These are phyloP conservation scores for Taphrina populina DNA, from an alignment of 1,139 yeast genomes.

Conservation along the genomic window DNA sequence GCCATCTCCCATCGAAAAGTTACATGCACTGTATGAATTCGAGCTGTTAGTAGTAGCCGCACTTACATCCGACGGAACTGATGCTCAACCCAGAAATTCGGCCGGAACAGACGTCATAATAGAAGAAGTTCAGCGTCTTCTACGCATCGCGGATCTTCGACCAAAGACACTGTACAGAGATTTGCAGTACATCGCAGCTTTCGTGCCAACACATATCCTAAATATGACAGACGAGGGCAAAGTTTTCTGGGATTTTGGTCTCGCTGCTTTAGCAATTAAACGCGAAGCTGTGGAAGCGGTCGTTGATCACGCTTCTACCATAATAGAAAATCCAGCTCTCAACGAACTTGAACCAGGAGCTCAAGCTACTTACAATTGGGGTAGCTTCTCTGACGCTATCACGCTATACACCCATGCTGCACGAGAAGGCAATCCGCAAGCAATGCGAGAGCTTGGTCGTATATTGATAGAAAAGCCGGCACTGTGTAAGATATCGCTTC, in stretches of 20 bases:
- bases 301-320: background rate
- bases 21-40: constrained; percentile 26
- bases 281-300: constrained; percentile 15
- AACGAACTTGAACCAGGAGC: background rate
- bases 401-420: constrained; percentile 14
- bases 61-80: background rate
- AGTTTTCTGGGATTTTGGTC: constrained; percentile 31
- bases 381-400: constrained; percentile 2
- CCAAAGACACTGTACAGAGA: constrained; percentile 31
- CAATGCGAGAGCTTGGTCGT: constrained; percentile 24
- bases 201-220: constrained; percentile 22
- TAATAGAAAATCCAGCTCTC: background rate
- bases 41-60: constrained; percentile 14
- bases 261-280: constrained; percentile 20
- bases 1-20: constrained; percentile 21
- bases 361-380: background rate
- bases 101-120: constrained; percentile 24
- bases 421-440: constrained; percentile 12
- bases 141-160: constrained; percentile 5
- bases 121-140: constrained; percentile 21
- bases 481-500: background rate
- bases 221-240: constrained; percentile 33
- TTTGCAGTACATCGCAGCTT: constrained; percentile 26
- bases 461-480: background rate
- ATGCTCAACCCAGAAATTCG: background rate